Conservation (phyloP, 345 rosid species). For the Corchorus olitorius region DNA sequence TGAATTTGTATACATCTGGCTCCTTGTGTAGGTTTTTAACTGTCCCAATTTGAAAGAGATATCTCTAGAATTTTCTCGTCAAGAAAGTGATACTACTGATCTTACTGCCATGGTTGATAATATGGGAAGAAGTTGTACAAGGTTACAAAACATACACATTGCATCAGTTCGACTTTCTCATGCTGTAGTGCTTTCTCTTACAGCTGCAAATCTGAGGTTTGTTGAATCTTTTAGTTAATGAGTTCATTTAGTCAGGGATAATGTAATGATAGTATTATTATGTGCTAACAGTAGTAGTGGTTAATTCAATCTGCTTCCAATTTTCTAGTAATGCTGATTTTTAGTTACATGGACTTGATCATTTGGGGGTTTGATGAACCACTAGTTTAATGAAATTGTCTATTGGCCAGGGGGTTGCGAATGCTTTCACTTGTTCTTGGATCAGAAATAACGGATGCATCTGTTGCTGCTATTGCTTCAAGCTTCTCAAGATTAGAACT, state of each 20-base stretch:
- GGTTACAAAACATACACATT: conserved; percentile 80
- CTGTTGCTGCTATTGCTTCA: conserved; percentile 90
- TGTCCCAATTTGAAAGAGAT: conserved; percentile 84
- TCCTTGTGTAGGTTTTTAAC: conserved; percentile 56
- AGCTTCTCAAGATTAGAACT: conserved; percentile 74
- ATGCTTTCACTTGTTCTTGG: conserved; percentile 98
- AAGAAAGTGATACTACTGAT: conserved; percentile 78
- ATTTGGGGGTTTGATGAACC: background rate
- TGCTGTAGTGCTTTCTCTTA: conserved; percentile 78
- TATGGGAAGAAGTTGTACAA: conserved; percentile 74
- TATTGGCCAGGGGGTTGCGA: conserved; percentile 60
- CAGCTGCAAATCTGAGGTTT: conserved; percentile 85
- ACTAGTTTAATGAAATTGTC: conserved; percentile 18
- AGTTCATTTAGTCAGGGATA: background rate
- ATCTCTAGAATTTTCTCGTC: conserved; percentile 82
- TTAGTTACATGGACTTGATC: background rate
- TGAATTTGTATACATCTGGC: background rate
- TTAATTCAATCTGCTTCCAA: background rate
- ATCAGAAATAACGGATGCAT: conserved; percentile 84
- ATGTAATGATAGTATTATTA: conserved; percentile 9
- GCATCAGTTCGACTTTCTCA: conserved; percentile 86
- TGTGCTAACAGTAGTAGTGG: background rate
- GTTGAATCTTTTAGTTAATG: conserved; percentile 11
- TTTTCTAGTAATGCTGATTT: background rate
- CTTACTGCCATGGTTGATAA: conserved; percentile 65